Conservation (phyloP, 2,329 filamentous ascomycete genomes). For the Talaromyces sp. region DNA sequence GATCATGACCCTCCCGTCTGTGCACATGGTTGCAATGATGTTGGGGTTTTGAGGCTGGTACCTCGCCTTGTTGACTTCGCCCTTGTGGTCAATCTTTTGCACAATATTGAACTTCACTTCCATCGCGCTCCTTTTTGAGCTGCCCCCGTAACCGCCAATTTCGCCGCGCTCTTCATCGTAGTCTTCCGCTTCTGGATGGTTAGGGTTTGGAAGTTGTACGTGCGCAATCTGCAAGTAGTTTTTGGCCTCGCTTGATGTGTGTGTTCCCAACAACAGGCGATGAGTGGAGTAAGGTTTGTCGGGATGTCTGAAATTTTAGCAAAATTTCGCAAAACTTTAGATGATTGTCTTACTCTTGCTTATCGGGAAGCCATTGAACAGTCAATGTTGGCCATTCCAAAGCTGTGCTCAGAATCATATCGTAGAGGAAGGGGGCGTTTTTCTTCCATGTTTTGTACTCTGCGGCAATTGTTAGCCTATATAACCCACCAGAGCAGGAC, state of each 20-base stretch:
- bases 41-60: slow-evolving; percentile 98
- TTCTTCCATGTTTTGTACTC: slow-evolving; percentile 99
- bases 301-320: slow-evolving; percentile 50
- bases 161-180: slow-evolving; percentile 91
- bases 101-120: slow-evolving; percentile 82
- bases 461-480: slow-evolving; percentile 28
- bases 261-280: slow-evolving; percentile 86
- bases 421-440: slow-evolving; percentile 96
- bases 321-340: not conserved
- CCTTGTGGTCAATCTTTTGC: slow-evolving; percentile 93
- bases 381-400: slow-evolving; percentile 97
- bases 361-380: slow-evolving; percentile 96
- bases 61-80: slow-evolving; percentile 96
- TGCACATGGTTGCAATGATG: slow-evolving; percentile 87
- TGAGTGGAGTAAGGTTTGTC: slow-evolving; percentile 85
- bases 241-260: slow-evolving; percentile 77
- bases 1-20: slow-evolving; percentile 81
- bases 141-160: slow-evolving; percentile 83
- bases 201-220: slow-evolving; percentile 81
- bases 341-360: slow-evolving; percentile 59
- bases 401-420: slow-evolving; percentile 92
- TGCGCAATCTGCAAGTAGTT: slow-evolving; percentile 96
- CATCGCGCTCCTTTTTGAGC: slow-evolving; percentile 60
- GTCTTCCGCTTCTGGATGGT: slow-evolving; percentile 66
- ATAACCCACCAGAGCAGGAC: not conserved